phyloP scores from a whole-genome alignment of 2,329 filamentous ascomycete genomes.

The Clonostachys chloroleuca region DNA sequence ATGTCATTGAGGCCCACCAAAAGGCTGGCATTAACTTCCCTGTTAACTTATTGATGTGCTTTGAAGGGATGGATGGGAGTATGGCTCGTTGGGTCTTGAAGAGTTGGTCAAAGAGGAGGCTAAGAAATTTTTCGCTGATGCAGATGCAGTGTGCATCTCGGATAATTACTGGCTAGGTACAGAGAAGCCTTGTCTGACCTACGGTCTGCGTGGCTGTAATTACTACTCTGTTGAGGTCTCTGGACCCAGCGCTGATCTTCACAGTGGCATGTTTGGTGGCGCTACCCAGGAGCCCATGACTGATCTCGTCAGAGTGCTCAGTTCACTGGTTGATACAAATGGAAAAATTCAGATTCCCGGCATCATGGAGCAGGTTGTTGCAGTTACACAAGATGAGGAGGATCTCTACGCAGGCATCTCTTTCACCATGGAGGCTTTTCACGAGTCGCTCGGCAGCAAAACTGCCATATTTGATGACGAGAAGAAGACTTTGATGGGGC shows the following conservation, averaged over 20 bases:
- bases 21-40: constrained; percentile 92
- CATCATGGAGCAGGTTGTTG: constrained; percentile 87
- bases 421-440: constrained; percentile 94
- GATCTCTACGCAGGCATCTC: constrained; percentile 83
- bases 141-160: constrained; percentile 95
- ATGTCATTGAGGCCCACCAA: constrained; percentile 96
- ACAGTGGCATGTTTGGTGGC: constrained; percentile 95
- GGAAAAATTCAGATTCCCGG: constrained; percentile 95
- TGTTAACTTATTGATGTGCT: constrained; percentile 98
- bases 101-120: constrained; percentile 90
- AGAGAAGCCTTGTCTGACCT: constrained; percentile 96
- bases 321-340: constrained; percentile 78
- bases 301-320: constrained; percentile 82
- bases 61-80: constrained; percentile 99
- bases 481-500: constrained; percentile 88
- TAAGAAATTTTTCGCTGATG: constrained; percentile 91
- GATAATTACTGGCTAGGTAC: constrained; percentile 99
- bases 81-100: constrained; percentile 92
- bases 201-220: constrained; percentile 94
- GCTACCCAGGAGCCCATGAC: constrained; percentile 99
- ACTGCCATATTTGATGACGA: constrained; percentile 86
- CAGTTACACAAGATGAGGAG: constrained; percentile 81
- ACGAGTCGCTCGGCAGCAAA: constrained; percentile 85
- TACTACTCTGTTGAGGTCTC: constrained; percentile 93
- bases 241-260: constrained; percentile 87